A percentile compares a stretch with the other conserved stretches of the same genome.
Conservation (phyloP, 164 flowering plant genomes). For the Kalanchoe fedtschenkoi region DNA sequence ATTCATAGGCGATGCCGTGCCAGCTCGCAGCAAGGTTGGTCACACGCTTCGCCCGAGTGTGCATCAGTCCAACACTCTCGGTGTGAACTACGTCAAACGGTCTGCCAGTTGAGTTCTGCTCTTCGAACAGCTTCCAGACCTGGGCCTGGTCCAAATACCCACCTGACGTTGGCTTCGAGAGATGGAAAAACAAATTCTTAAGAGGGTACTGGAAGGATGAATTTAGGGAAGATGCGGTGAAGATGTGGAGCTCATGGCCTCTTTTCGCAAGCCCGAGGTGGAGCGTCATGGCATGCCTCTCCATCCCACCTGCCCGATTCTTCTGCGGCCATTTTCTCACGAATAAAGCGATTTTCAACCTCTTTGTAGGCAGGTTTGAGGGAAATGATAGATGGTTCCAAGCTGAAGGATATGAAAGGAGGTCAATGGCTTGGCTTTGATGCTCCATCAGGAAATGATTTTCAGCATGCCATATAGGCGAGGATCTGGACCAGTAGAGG, state of each 20-base stretch:
- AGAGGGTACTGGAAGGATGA: constrained; percentile 23
- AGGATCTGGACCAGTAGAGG: constrained; percentile 27
- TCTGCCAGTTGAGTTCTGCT: constrained; percentile 34
- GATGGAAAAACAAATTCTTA: constrained; percentile 42
- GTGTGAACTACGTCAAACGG: constrained; percentile 51
- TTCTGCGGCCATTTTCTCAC: constrained; percentile 58
- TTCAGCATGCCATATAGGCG: constrained; percentile 13
- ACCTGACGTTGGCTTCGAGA: constrained; percentile 42
- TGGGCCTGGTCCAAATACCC: constrained; percentile 51
- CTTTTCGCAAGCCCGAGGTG: constrained; percentile 44
- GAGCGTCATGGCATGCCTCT: constrained; percentile 70
- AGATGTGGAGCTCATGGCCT: constrained; percentile 49
- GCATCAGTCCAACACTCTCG: constrained; percentile 47
- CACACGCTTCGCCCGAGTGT: constrained; percentile 37
- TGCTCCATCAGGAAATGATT: constrained; percentile 8
- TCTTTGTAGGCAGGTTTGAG: constrained; percentile 23
- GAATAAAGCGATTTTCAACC: constrained; percentile 62
- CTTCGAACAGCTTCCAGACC: constrained; percentile 48
- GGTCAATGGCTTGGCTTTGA: constrained; percentile 18
- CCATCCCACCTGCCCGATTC: constrained; percentile 57
- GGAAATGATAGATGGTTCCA: constrained; percentile 64
- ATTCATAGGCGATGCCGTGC: constrained; percentile 85
- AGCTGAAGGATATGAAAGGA: constrained; percentile 31
- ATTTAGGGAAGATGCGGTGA: constrained; percentile 31
- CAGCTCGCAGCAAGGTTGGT: constrained; percentile 51